Evolutionary conservation across 2,329 filamentous ascomycete species (phyloP), one percentile per base, ranked within the genome.

Genomic region (Epichloe gansuensis): DNA sequence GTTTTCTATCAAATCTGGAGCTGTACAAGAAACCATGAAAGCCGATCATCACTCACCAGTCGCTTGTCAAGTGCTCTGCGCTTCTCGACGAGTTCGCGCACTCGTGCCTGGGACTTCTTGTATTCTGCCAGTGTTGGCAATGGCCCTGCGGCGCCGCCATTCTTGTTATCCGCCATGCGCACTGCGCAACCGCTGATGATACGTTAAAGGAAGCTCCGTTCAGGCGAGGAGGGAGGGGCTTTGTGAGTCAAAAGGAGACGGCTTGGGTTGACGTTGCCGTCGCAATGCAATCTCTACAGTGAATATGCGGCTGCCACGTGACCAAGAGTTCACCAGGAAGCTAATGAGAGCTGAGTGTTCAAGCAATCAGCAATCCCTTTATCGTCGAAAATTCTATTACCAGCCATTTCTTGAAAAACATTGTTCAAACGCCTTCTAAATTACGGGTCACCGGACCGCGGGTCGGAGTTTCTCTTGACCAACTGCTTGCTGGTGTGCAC

Each of bases 31-130:
- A 44, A 5, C 36, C 13, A 3, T 13, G 1, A 39, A 8, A 12
- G 13, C 36, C 11, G 5, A 9, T 34, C 11, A 5, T 15, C 2
- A 56, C 66, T 47, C 59, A 72, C 70, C 42, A 74, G 60, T 23
- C 65, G 66, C 52, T 65, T 61, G 51, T 70, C 62, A 17, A 70
- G 59, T 51, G 66, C 57, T 50, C 69, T 61, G 34, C 70, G 66
- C 58, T 71, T 71, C 47, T 74, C 70, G 23, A 76, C 64, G 49
- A 76, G 64, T 35, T 74, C 72, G 45, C 73, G 71, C 50, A 77
- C 70, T 31, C 70, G 67, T 46, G 70, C 66, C 55, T 75, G 72
- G 43, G 75, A 71, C 55, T 75, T 74, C 60, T 74, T 73, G 55
- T 77, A 77, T 58, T 76, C 73, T 17, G 70, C 68, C 64, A 69